These are phyloP conservation scores for Paramecium biaurelia DNA, from an alignment of 73 alveolate genomes.

Conservation along the genomic window DNA sequence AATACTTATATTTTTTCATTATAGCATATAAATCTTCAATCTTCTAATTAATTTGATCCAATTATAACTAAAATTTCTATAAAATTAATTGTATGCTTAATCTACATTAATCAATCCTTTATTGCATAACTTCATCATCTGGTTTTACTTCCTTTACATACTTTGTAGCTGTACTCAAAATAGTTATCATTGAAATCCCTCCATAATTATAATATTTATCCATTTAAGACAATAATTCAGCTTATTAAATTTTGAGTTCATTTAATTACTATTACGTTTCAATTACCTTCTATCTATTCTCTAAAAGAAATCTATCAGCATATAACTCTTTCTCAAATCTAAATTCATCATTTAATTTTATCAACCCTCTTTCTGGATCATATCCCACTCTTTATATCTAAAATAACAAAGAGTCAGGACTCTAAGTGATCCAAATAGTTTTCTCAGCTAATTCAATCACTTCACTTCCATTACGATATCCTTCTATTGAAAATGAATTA, in stretches of 20 bases:
- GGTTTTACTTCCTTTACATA: neutral
- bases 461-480: neutral
- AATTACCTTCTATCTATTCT: neutral
- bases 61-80: neutral
- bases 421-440: slow-evolving; percentile 37
- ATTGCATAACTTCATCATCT: neutral
- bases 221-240: neutral
- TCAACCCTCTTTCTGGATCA: slow-evolving; percentile 34
- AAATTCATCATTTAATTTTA: slow-evolving; percentile 36
- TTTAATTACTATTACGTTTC: neutral
- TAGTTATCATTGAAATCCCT: neutral
- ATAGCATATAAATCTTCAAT: slow-evolving; percentile 33
- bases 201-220: neutral
- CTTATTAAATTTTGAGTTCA: neutral
- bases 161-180: neutral
- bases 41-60: neutral
- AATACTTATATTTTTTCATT: slow-evolving; percentile 56
- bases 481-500: neutral
- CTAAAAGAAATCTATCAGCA: slow-evolving; percentile 35
- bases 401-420: slow-evolving; percentile 29
- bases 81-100: neutral
- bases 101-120: neutral
- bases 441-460: slow-evolving; percentile 12
- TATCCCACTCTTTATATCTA: slow-evolving; percentile 38
- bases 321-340: slow-evolving; percentile 25